These are phyloP conservation scores for Pestalotiopsis sp. DNA, from an alignment of 2,329 filamentous ascomycete genomes.

Conservation along the genomic window DNA sequence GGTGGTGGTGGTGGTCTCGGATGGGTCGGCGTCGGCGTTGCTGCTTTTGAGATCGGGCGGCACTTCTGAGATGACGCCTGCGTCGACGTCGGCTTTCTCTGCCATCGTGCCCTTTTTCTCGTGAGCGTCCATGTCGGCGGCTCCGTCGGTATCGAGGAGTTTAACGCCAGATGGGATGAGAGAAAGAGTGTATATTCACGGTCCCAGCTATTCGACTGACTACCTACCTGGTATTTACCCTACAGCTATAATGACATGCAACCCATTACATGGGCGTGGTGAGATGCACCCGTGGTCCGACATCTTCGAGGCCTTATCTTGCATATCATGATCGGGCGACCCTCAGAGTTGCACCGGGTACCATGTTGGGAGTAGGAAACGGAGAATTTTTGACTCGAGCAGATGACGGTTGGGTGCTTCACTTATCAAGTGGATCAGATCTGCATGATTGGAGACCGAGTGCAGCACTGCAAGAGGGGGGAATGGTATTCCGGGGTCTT, in stretches of 20 bases:
- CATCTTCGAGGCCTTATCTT: not conserved
- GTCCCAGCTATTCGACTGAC: not conserved
- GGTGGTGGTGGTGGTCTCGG: too few relatives aligned
- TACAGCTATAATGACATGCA: not conserved
- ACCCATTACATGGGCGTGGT: not conserved
- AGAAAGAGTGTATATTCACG: not conserved
- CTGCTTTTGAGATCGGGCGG: too few relatives aligned
- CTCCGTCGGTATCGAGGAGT: not conserved
- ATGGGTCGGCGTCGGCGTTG: too few relatives aligned
- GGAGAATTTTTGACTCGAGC: not conserved
- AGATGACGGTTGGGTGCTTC: not conserved
- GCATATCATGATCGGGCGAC: not conserved
- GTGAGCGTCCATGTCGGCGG: not conserved
- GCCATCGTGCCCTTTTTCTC: not conserved
- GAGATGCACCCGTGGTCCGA: not conserved
- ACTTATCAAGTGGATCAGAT: not conserved
- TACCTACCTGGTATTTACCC: not conserved
- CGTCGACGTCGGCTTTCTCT: not conserved
- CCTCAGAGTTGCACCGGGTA: not conserved
- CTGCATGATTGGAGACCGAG: not conserved
- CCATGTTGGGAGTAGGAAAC: not conserved
- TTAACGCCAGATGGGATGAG: not conserved
- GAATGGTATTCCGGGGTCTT: not conserved
- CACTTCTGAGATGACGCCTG: not conserved
- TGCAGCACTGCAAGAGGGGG: not conserved